phyloP scores from a whole-genome alignment of 805 yeast species.

The Dipodascus geniculatus region DNA sequence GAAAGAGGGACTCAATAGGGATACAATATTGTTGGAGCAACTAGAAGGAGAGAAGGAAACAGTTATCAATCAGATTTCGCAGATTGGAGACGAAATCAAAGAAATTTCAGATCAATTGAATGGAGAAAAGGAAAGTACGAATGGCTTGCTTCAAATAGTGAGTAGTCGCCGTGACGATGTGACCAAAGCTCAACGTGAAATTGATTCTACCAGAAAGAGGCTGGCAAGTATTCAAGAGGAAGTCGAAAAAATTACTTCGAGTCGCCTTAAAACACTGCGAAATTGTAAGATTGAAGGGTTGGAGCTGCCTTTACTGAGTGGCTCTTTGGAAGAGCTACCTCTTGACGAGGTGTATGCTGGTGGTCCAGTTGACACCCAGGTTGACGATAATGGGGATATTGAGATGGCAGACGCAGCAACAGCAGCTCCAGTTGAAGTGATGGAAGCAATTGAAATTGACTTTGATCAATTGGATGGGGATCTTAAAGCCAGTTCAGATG shows the following conservation, averaged over 20 bases:
- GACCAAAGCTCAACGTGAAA: slow-evolving; percentile 16
- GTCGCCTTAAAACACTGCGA: slow-evolving; percentile 47
- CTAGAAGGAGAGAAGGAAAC: slow-evolving; percentile 10
- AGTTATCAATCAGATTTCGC: slow-evolving; percentile 9
- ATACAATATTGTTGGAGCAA: slow-evolving; percentile 26
- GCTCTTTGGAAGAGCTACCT: slow-evolving; percentile 25
- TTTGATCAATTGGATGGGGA: slow-evolving; percentile 35
- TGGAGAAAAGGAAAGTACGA: slow-evolving; percentile 24
- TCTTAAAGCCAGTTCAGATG: slow-evolving; percentile 25
- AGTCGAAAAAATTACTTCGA: slow-evolving; percentile 35
- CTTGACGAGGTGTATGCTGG: slow-evolving; percentile 17
- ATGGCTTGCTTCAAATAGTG: slow-evolving; percentile 31
- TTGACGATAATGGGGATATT: slow-evolving; percentile 18
- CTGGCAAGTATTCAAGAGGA: slow-evolving; percentile 34
- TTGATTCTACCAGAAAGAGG: slow-evolving; percentile 4
- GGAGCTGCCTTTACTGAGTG: slow-evolving; percentile 48
- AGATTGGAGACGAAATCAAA: slow-evolving; percentile 13
- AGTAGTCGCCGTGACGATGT: slow-evolving; percentile 23
- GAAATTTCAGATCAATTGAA: slow-evolving; percentile 9
- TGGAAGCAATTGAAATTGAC: slow-evolving; percentile 24
- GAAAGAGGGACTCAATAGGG: slow-evolving; percentile 22
- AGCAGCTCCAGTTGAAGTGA: slow-evolving; percentile 25
- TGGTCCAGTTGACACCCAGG: slow-evolving; percentile 18
- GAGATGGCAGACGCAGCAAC: slow-evolving; percentile 19
- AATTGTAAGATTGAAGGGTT: slow-evolving; percentile 67